Conservation (phyloP, 2,329 filamentous ascomycete genomes). For the Fusarium pseudograminearum region DNA sequence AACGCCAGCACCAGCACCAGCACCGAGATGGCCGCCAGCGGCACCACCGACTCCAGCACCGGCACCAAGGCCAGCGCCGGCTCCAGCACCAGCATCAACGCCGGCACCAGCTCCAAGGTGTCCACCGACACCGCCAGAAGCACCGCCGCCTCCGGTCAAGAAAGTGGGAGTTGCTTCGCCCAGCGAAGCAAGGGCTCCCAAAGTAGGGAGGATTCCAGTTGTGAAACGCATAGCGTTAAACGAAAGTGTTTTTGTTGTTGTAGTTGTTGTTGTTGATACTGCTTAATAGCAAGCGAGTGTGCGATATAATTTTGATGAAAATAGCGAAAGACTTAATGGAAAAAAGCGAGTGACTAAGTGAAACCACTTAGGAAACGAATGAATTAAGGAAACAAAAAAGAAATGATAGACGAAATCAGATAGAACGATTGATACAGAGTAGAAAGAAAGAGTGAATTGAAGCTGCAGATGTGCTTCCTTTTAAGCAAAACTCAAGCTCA, state of each 20-base stretch:
- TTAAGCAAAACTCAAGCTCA: slow-evolving; percentile 23
- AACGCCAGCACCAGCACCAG: slow-evolving; percentile 10
- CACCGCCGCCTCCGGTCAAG: slow-evolving; percentile 15
- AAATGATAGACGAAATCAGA: slow-evolving; percentile 21
- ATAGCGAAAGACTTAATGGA: slow-evolving; percentile 4
- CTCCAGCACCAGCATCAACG: not conserved
- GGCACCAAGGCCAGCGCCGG: not conserved
- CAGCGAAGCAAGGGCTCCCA: slow-evolving; percentile 40
- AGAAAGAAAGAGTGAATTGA: slow-evolving; percentile 6
- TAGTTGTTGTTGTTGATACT: not conserved
- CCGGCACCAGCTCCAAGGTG: slow-evolving; percentile 19
- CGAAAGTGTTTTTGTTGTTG: slow-evolving; percentile 14
- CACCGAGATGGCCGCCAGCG: slow-evolving; percentile 17
- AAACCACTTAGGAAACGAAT: slow-evolving; percentile 14
- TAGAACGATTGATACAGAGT: slow-evolving; percentile 32
- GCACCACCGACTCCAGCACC: slow-evolving; percentile 9
- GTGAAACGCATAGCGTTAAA: slow-evolving; percentile 38
- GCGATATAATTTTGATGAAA: slow-evolving; percentile 8
- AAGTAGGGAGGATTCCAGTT: slow-evolving; percentile 26
- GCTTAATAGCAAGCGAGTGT: slow-evolving; percentile 11
- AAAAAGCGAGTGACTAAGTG: slow-evolving; percentile 10
- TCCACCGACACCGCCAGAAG: slow-evolving; percentile 4
- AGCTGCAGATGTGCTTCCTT: slow-evolving; percentile 20
- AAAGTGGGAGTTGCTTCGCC: slow-evolving; percentile 39
- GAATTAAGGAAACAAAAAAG: slow-evolving; percentile 19